A percentile compares a stretch with the other conserved stretches of the same genome.
Conservation (phyloP, 2,329 filamentous ascomycete species). For the Aspergillus aculeatus region DNA sequence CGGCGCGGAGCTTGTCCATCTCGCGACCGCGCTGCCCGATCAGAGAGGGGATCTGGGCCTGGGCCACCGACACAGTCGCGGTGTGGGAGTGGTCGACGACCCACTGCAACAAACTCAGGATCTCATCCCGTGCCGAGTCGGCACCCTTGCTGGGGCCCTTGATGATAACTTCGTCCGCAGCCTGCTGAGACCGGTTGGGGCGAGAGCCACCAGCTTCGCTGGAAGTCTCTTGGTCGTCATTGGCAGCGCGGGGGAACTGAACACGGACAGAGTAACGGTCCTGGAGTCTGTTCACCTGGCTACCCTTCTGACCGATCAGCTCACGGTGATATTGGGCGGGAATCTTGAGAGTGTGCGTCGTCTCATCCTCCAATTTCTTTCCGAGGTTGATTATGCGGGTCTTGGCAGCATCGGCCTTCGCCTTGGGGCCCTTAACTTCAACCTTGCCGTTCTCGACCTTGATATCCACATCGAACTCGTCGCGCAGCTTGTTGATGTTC, state of each 20-base stretch:
- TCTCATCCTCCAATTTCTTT: constrained; percentile 86
- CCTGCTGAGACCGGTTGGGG: constrained; percentile 68
- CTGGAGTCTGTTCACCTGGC: constrained; percentile 87
- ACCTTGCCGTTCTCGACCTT: constrained; percentile 93
- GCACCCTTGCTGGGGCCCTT: constrained; percentile 91
- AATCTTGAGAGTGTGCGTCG: constrained; percentile 81
- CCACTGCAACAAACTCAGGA: constrained; percentile 84
- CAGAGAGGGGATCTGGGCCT: constrained; percentile 87
- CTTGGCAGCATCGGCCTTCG: constrained; percentile 86
- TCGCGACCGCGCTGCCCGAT: constrained; percentile 88
- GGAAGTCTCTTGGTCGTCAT: constrained; percentile 70
- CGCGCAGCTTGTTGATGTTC: constrained; percentile 67
- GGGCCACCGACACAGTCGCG: constrained; percentile 78
- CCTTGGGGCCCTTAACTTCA: constrained; percentile 91
- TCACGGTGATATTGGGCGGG: constrained; percentile 92
- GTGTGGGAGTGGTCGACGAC: constrained; percentile 82
- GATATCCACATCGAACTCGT: constrained; percentile 72
- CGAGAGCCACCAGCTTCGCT: constrained; percentile 62
- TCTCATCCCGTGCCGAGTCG: constrained; percentile 86
- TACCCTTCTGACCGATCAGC: constrained; percentile 83
- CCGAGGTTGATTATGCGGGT: constrained; percentile 75
- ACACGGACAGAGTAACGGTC: constrained; percentile 91
- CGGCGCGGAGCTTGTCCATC: constrained; percentile 83
- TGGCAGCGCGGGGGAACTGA: constrained; percentile 76
- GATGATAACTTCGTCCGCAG: constrained; percentile 82